Evolutionary conservation across 2,329 filamentous ascomycete genomes (phyloP).

Genomic region (Plectosphaerella plurivora): DNA sequence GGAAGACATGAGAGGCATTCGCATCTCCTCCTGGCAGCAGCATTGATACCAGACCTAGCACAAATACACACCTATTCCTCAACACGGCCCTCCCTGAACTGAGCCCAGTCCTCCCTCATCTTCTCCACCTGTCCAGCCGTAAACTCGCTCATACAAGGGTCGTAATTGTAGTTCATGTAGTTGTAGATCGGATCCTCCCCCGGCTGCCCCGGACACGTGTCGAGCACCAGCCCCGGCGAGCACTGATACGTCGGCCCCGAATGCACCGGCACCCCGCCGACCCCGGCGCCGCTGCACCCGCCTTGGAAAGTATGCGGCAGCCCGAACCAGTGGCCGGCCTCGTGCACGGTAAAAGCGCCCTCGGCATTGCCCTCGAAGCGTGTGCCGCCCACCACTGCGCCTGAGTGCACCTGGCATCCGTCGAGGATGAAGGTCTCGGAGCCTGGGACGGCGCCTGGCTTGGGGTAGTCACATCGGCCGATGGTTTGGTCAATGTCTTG

Average conservation of each 20-base stretch:
- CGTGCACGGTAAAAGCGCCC: conserved; percentile 22
- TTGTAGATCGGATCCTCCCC: conserved; percentile 10
- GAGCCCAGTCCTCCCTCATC: conserved; percentile 3
- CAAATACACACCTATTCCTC: too few species aligned
- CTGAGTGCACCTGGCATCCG: conserved; percentile 13
- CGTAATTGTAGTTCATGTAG: conserved; percentile 9
- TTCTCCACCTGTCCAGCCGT: conserved; percentile 6
- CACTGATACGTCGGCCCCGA: conserved; percentile 4
- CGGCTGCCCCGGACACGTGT: conserved; percentile 5
- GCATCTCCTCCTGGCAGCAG: too few species aligned
- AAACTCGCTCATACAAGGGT: conserved; percentile 6
- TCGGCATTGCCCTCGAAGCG: neutral
- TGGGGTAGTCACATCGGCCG: conserved; percentile 36
- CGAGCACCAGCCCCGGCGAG: neutral
- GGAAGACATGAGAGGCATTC: too few species aligned
- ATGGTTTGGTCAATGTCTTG: conserved; percentile 26
- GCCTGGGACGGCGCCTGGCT: conserved; percentile 1
- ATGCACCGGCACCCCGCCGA: conserved; percentile 19
- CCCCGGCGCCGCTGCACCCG: conserved; percentile 14
- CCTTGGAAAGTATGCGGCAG: conserved; percentile 36
- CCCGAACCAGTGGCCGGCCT: conserved; percentile 38
- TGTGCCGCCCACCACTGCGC: conserved; percentile 11
- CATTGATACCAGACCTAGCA: too few species aligned
- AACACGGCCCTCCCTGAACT: neutral
- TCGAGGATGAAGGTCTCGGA: conserved; percentile 6